Base-by-base conservation (phyloP, 331 rosid species). In the Dryas integrifolia region DNA sequence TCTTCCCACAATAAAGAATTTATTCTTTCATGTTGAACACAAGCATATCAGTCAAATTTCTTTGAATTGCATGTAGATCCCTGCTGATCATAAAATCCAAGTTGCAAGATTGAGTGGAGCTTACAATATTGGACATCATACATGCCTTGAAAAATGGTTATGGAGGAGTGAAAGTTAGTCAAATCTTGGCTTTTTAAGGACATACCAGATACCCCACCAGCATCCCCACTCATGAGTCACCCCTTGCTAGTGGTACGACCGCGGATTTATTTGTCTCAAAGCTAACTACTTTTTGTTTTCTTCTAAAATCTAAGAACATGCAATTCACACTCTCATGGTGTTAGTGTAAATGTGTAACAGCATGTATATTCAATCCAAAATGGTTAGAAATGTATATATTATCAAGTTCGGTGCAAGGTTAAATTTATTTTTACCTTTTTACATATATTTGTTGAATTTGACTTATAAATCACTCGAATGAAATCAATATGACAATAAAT, bases 161-260 rank as follows among this genome's bases (percentile, higher is more conserved):
- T 39, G 52, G 30, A 66, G 30, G 51, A 38, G 52, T 21, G 38
- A 79, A 75, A 82, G 78, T 44, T 59, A 77, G 85, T 79, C 83
- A 81, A 76, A 59, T 21, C 24, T 30, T 65, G 13, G 46, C 74
- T 62, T 83, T 88, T n/a, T 44, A 7, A 46, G 66, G 69, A 21
- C 85, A 69, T 66, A 66, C 85, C 84, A 75, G 81, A 76, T 69
- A 69, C 84, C 87, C 82, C 82, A 82, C 81, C 81, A 46, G 21
- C 65, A 70, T 38, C 59, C n/a, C 67, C 65, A 78, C 74, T 69
- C 58, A 43, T 1, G 67, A 44, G 11, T 65, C 52, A 45, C 47
- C 45, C 3, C 72, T 40, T 13, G 71, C 60, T 68, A 83, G 86
- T 81, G 82, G 26, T 63, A 62, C 63, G 52, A 67, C 76, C 78